These are phyloP conservation scores for Geotrichum siamense DNA, from an alignment of 1,139 yeast species.

Conservation along the genomic window DNA sequence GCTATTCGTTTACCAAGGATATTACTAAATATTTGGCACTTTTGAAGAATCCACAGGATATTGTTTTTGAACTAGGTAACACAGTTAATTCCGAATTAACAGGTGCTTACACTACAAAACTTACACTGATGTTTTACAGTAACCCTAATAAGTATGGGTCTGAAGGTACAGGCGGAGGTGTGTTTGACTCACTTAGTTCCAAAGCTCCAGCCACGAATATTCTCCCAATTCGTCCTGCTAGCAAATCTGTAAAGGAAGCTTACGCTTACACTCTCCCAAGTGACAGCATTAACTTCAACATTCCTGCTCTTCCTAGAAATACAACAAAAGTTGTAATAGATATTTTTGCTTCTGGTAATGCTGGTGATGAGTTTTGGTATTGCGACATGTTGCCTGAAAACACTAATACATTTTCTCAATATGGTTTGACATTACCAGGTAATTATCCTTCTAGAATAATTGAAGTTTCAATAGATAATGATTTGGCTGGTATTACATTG, in stretches of 20 bases:
- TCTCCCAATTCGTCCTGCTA: slow-evolving; percentile 15
- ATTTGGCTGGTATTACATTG: slow-evolving; percentile 34
- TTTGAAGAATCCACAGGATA: slow-evolving; percentile 39
- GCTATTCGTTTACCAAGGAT: slow-evolving; percentile 51
- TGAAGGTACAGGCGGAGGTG: slow-evolving; percentile 1
- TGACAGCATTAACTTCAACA: slow-evolving; percentile 27
- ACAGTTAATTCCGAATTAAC: slow-evolving; percentile 48
- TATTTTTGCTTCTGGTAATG: slow-evolving; percentile 66
- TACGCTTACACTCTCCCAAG: slow-evolving; percentile 22
- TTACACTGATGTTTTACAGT: slow-evolving; percentile 48
- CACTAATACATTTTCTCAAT: slow-evolving; percentile 25
- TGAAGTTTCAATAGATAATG: slow-evolving; percentile 31
- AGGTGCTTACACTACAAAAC: slow-evolving; percentile 53
- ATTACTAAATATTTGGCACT: slow-evolving; percentile 50
- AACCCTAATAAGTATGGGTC: slow-evolving; percentile 18
- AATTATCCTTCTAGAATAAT: slow-evolving; percentile 40
- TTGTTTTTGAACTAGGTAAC: slow-evolving; percentile 53
- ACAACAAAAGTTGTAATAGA: slow-evolving; percentile 54
- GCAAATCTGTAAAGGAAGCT: slow-evolving; percentile 1
- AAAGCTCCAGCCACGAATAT: slow-evolving; percentile 17
- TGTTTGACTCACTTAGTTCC: slow-evolving; percentile 13
- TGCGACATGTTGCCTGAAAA: slow-evolving; percentile 50
- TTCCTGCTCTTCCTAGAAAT: slow-evolving; percentile 44
- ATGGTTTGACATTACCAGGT: slow-evolving; percentile 20
- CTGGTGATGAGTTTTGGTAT: slow-evolving; percentile 82